phyloP scores from a whole-genome alignment of 2,329 filamentous ascomycete species.

The Ceratocystis variospora region DNA sequence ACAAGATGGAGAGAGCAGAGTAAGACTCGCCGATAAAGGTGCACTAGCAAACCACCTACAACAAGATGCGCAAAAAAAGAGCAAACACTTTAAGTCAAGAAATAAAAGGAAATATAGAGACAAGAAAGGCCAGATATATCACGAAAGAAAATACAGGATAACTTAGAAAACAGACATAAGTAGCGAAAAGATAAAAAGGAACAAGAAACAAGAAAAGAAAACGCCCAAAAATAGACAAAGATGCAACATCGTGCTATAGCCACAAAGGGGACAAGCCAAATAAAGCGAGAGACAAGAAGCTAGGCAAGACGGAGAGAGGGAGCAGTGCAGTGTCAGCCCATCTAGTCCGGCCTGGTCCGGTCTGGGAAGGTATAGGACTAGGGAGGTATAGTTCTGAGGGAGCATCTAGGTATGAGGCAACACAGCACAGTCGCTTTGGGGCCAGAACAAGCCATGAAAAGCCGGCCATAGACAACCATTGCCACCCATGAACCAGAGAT shows the following conservation, averaged over 20 bases:
- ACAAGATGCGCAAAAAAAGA: not conserved
- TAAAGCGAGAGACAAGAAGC: not conserved
- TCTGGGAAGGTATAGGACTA: no score
- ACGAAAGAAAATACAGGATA: not conserved
- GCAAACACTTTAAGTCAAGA: constrained; percentile 5
- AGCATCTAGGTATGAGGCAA: no score
- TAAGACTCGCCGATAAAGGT: not conserved
- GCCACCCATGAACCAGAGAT: no score
- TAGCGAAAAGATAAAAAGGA: not conserved
- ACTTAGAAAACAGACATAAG: not conserved
- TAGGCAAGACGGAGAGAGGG: not conserved
- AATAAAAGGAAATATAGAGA: constrained; percentile 6
- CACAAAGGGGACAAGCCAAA: not conserved
- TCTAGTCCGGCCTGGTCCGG: no score
- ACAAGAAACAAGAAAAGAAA: constrained; percentile 9
- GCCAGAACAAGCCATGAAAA: not conserved
- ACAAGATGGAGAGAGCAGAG: not conserved
- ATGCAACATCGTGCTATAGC: not conserved
- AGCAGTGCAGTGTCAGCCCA: no score
- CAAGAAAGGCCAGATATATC: constrained; percentile 4
- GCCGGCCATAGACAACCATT: not conserved
- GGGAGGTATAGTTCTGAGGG: not conserved
- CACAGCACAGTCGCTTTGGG: no score
- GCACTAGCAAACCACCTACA: not conserved
- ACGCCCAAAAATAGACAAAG: constrained; percentile 10